Conservation (phyloP, 2,329 filamentous ascomycete species). For the Endoconidiophora polonica region DNA sequence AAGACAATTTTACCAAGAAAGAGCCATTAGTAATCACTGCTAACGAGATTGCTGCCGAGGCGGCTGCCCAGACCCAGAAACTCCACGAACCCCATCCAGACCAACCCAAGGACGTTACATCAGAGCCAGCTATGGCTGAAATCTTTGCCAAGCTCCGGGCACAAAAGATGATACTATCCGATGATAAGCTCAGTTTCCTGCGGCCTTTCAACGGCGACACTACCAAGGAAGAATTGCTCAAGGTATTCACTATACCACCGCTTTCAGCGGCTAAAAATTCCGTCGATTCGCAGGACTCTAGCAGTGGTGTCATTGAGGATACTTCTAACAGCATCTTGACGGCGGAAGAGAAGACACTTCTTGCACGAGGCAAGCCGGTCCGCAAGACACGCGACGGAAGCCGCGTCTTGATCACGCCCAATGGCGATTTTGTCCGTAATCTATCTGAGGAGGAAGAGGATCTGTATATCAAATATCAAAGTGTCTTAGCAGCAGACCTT, state of each 20-base stretch:
- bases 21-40: constrained; percentile 10
- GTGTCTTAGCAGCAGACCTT: constrained; percentile 32
- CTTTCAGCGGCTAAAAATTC: not conserved
- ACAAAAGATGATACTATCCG: constrained; percentile 10
- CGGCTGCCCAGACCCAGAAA: constrained; percentile 4
- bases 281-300: not conserved
- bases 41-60: constrained; percentile 3
- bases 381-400: constrained; percentile 41
- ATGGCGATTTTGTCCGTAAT: constrained; percentile 60
- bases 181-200: constrained; percentile 24
- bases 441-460: constrained; percentile 52
- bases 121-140: not conserved
- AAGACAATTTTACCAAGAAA: constrained; percentile 15
- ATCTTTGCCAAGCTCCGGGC: not conserved
- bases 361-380: constrained; percentile 41
- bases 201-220: constrained; percentile 20
- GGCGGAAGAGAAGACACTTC: constrained; percentile 36
- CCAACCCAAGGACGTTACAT: constrained; percentile 1
- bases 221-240: constrained; percentile 4
- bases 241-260: not conserved
- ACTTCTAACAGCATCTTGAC: constrained; percentile 24
- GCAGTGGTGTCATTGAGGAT: not conserved
- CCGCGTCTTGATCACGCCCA: constrained; percentile 56
- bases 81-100: not conserved
- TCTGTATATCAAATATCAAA: constrained; percentile 52